These are phyloP conservation scores for Aureobasidium sp. DNA, from an alignment of 2,329 filamentous ascomycete genomes.

Conservation along the genomic window DNA sequence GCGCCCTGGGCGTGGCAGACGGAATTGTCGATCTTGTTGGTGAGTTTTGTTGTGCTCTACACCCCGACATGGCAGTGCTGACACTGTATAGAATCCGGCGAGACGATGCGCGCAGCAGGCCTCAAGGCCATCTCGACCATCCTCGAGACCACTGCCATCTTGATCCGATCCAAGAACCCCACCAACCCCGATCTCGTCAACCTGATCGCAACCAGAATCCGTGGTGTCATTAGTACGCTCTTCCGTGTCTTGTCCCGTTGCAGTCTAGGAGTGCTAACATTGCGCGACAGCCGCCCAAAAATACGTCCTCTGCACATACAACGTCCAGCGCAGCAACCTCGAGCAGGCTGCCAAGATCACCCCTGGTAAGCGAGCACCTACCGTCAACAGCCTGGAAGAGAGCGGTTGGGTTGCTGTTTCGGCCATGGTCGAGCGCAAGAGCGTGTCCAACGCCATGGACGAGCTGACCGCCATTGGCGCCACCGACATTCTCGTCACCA, in stretches of 20 bases:
- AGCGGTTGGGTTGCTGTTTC: conserved; percentile 90
- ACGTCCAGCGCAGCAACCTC: conserved; percentile 66
- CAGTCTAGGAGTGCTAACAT: background rate
- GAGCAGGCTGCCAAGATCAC: conserved; percentile 65
- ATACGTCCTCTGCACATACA: conserved; percentile 95
- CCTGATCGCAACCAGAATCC: conserved; percentile 76
- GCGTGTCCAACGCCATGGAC: conserved; percentile 81
- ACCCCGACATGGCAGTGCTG: background rate
- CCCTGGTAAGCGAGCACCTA: conserved; percentile 87
- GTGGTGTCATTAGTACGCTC: conserved; percentile 72
- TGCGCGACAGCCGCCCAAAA: conserved; percentile 60
- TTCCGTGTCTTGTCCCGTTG: background rate
- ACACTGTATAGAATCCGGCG: conserved; percentile 68
- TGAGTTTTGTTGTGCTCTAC: conserved; percentile 38
- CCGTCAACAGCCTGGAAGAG: conserved; percentile 79
- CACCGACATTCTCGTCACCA: conserved; percentile 73
- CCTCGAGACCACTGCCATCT: conserved; percentile 73
- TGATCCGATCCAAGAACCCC: conserved; percentile 82
- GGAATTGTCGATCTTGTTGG: conserved; percentile 96
- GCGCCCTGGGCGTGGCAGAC: conserved; percentile 88
- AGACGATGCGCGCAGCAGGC: conserved; percentile 95
- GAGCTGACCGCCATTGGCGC: conserved; percentile 67
- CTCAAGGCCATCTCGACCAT: conserved; percentile 93
- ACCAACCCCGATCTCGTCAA: conserved; percentile 73
- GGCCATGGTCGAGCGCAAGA: conserved; percentile 85